phyloP scores from a whole-genome alignment of 495 filamentous ascomycete genomes.

The Tuber aestivum region DNA sequence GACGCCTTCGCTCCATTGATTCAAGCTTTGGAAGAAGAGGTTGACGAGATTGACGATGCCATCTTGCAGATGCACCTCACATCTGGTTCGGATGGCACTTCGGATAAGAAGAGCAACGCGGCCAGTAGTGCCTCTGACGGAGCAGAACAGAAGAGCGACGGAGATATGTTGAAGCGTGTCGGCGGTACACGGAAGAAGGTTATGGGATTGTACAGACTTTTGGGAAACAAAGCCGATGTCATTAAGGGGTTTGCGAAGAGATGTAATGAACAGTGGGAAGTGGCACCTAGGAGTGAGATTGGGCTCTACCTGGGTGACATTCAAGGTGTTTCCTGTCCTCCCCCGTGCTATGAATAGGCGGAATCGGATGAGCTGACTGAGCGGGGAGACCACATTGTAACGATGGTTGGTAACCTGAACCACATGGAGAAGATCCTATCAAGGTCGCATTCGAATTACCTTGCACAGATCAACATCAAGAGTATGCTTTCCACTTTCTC shows the following conservation, averaged over 20 bases:
- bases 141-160: conserved; percentile 34
- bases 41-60: conserved; percentile 88
- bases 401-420: conserved; percentile 91
- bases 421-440: conserved; percentile 98
- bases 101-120: conserved; percentile 43
- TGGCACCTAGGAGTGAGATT: conserved; percentile 91
- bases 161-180: conserved; percentile 72
- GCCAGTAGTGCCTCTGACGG: conserved; percentile 46
- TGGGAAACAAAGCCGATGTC: conserved; percentile 95
- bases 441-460: conserved; percentile 90
- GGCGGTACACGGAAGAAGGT: conserved; percentile 88
- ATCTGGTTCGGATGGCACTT: conserved; percentile 22
- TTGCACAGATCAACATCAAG: conserved; percentile 89
- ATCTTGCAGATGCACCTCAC: conserved; percentile 57
- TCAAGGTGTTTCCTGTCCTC: conserved; percentile 48
- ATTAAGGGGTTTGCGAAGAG: conserved; percentile 95
- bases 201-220: conserved; percentile 82
- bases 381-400: conserved; percentile 81
- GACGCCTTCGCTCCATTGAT: conserved; percentile 91
- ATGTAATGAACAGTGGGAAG: conserved; percentile 92
- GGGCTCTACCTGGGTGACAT: conserved; percentile 94
- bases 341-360: background rate
- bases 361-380: conserved; percentile 5
- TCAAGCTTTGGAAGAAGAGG: conserved; percentile 73
- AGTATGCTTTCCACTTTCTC: conserved; percentile 50